A percentile compares a stretch with the other conserved stretches of the same genome.
Evolutionary conservation across 768 basidiomycete genomes (phyloP).

Genomic region (Leccinum obscurum): DNA sequence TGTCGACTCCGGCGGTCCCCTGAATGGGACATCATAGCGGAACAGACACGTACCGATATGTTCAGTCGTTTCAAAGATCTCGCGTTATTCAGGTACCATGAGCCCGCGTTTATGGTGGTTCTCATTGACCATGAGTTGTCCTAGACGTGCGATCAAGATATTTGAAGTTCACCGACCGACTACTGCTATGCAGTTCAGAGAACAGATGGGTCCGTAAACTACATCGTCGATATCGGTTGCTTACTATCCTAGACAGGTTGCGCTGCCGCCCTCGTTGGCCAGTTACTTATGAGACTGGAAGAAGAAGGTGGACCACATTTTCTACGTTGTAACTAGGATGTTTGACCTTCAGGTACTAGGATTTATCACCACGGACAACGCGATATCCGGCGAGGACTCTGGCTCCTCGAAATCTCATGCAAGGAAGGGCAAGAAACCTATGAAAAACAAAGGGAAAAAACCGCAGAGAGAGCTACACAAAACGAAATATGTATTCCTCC

Average conservation of each 20-base stretch:
- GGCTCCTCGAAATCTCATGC: conserved; percentile 42
- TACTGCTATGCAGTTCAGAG: conserved; percentile 54
- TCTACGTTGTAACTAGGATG: background rate
- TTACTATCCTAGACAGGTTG: conserved; percentile 42
- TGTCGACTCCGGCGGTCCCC: conserved; percentile 68
- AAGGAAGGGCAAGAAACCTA: conserved; percentile 40
- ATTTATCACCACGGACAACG: conserved; percentile 56
- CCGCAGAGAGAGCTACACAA: conserved; percentile 54
- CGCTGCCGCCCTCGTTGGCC: conserved; percentile 52
- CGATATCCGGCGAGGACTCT: conserved; percentile 45
- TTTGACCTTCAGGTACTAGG: conserved; percentile 39
- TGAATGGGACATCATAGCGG: conserved; percentile 69
- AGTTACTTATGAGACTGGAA: conserved; percentile 69
- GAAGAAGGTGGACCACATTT: conserved; percentile 53
- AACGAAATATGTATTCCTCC: conserved; percentile 58
- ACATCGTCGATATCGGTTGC: background rate
- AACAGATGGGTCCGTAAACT: conserved; percentile 51
- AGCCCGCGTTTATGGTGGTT: conserved; percentile 1
- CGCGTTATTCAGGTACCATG: conserved; percentile 62
- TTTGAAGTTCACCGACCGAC: conserved; percentile 51
- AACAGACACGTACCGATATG: conserved; percentile 53
- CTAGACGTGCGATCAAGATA: conserved; percentile 69
- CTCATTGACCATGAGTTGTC: background rate
- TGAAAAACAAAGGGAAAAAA: conserved; percentile 45
- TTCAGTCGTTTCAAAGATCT: conserved; percentile 67